Conservation (phyloP, 192 early-diverging fungal genomes). For the Gorgonomyces haynaldii region DNA sequence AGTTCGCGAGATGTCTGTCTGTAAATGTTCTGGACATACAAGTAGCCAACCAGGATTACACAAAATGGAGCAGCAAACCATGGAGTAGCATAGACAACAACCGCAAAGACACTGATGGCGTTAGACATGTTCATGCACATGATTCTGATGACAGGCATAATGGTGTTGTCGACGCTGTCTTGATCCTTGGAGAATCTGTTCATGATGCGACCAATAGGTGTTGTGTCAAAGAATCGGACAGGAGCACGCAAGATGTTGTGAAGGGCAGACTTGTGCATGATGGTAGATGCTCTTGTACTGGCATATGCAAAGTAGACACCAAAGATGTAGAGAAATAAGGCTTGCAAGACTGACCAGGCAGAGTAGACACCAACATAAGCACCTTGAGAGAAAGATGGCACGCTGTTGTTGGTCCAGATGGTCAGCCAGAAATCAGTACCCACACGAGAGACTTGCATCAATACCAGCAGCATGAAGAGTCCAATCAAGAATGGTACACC, state of each 20-base stretch:
- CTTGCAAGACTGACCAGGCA: slow-evolving; percentile 47
- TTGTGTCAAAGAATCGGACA: slow-evolving; percentile 60
- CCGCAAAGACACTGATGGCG: slow-evolving; percentile 43
- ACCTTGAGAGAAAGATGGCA: neutral
- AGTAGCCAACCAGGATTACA: slow-evolving; percentile 14
- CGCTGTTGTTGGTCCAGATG: slow-evolving; percentile 7
- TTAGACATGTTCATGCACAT: slow-evolving; percentile 36
- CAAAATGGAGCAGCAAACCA: slow-evolving; percentile 16
- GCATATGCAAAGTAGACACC: slow-evolving; percentile 41
- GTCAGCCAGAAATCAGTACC: slow-evolving; percentile 45
- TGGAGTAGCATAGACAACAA: slow-evolving; percentile 45
- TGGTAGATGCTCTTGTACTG: slow-evolving; percentile 38
- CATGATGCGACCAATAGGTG: slow-evolving; percentile 52
- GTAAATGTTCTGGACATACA: slow-evolving; percentile 19
- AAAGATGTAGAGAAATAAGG: slow-evolving; percentile 31
- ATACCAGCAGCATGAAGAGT: slow-evolving; percentile 33
- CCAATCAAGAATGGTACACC: slow-evolving; percentile 31
- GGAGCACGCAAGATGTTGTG: slow-evolving; percentile 54
- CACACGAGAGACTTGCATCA: slow-evolving; percentile 43
- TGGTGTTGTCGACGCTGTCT: slow-evolving; percentile 49
- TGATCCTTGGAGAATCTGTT: slow-evolving; percentile 48
- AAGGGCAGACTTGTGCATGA: slow-evolving; percentile 56
- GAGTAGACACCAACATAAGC: slow-evolving; percentile 54
- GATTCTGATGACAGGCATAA: slow-evolving; percentile 44
- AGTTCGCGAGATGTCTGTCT: slow-evolving; percentile 22